Conservation (phyloP, 495 filamentous ascomycete species). For the Tuber brumale region DNA sequence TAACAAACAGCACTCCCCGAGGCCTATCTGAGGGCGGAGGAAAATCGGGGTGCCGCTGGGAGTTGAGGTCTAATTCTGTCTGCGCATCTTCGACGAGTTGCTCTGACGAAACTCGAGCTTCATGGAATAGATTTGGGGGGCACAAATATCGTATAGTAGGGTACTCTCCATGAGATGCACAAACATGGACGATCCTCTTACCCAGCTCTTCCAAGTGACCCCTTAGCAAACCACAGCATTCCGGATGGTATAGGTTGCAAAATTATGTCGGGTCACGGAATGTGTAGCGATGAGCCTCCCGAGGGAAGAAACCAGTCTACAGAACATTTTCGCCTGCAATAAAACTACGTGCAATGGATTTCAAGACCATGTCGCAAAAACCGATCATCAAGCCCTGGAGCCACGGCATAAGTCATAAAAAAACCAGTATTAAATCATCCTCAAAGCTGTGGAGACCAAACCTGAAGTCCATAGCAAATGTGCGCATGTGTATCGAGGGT, state of each 20-base stretch:
- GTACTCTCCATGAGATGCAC: conserved; percentile 36
- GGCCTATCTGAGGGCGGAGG: conserved; percentile 74
- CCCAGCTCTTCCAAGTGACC: conserved; percentile 74
- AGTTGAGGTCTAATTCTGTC: conserved; percentile 77
- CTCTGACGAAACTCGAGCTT: conserved; percentile 76
- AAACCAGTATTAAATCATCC: conserved; percentile 31
- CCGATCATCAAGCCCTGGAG: conserved; percentile 28
- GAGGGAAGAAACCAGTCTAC: conserved; percentile 78
- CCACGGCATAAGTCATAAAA: conserved; percentile 45
- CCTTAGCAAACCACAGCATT: conserved; percentile 73
- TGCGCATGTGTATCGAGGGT: conserved; percentile 57
- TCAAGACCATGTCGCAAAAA: conserved; percentile 37
- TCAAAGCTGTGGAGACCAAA: conserved; percentile 43
- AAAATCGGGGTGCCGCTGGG: conserved; percentile 72
- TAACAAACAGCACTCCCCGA: conserved; percentile 74
- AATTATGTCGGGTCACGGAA: conserved; percentile 94
- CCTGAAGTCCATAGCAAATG: conserved; percentile 80
- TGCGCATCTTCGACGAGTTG: conserved; percentile 87
- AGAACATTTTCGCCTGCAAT: conserved; percentile 67
- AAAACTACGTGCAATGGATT: conserved; percentile 56
- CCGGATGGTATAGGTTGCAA: conserved; percentile 82
- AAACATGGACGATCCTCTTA: conserved; percentile 60
- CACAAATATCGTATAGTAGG: conserved; percentile 88
- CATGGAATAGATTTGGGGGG: conserved; percentile 68
- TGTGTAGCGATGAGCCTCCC: conserved; percentile 83